Evolutionary conservation across 345 rosid species (phyloP).

Genomic region (Citrus hindsii): DNA sequence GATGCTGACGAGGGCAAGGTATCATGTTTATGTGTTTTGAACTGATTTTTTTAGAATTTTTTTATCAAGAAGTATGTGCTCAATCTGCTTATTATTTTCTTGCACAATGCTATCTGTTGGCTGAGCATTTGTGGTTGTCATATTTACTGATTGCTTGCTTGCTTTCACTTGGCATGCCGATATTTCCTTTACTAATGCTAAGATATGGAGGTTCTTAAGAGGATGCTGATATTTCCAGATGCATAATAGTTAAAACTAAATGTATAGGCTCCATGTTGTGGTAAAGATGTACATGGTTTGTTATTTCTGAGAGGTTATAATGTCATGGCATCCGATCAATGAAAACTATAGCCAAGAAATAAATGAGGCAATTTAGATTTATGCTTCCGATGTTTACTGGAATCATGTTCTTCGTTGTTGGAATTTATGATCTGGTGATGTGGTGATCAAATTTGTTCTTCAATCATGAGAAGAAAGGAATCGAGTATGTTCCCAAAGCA

Average conservation of each 20-base stretch:
- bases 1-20: conserved; percentile 67
- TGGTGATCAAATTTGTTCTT: background rate
- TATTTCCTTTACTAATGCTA: background rate
- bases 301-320: background rate
- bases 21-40: background rate
- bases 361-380: background rate
- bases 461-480: background rate
- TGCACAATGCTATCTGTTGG: background rate
- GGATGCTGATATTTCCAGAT: background rate
- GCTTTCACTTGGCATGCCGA: background rate
- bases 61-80: background rate
- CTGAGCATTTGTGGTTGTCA: background rate
- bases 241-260: background rate
- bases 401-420: background rate
- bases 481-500: background rate
- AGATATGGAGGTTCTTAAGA: background rate
- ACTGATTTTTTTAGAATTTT: background rate
- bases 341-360: background rate
- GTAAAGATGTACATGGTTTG: background rate
- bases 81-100: background rate
- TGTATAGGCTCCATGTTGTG: background rate
- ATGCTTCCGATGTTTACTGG: background rate
- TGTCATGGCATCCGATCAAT: background rate
- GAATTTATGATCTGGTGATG: background rate
- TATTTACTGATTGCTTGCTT: background rate